These are phyloP conservation scores for Cordia subcordata DNA, from an alignment of 257 asterid genomes.

Conservation along the genomic window DNA sequence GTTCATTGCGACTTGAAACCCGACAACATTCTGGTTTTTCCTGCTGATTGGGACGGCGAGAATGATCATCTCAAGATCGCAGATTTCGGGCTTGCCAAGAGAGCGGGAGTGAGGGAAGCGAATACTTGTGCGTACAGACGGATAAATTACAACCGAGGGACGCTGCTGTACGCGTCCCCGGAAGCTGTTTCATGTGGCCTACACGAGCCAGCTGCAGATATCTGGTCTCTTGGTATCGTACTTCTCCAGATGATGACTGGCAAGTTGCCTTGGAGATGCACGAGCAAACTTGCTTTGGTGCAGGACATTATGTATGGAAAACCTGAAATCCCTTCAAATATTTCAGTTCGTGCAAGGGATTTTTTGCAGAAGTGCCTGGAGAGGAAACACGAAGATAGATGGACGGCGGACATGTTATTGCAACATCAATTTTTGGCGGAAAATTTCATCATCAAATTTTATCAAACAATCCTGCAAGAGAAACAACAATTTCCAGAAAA, in stretches of 20 bases:
- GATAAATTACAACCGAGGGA: neutral
- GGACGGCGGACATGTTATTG: constrained; percentile 3
- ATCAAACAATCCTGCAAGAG: neutral
- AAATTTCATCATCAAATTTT: neutral
- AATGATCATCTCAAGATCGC: constrained; percentile 3
- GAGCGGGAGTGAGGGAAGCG: neutral
- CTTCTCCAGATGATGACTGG: constrained; percentile 7
- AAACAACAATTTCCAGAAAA: neutral
- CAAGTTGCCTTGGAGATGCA: neutral
- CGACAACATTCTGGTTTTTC: neutral
- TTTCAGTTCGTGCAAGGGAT: neutral
- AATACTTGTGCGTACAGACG: too few species aligned
- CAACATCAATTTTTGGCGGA: constrained; percentile 6
- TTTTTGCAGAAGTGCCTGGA: constrained; percentile 10
- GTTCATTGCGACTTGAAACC: constrained; percentile 17
- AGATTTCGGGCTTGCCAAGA: neutral
- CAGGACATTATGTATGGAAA: neutral
- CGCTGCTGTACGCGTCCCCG: constrained; percentile 8
- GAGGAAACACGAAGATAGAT: neutral
- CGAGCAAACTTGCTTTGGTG: neutral
- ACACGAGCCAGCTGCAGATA: neutral
- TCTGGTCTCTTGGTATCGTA: constrained; percentile 12
- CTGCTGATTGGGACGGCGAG: neutral
- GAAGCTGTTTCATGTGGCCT: neutral
- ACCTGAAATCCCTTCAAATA: neutral